Evolutionary conservation across 2,329 filamentous ascomycete species (phyloP).

Genomic region (Penicillium sp.): DNA sequence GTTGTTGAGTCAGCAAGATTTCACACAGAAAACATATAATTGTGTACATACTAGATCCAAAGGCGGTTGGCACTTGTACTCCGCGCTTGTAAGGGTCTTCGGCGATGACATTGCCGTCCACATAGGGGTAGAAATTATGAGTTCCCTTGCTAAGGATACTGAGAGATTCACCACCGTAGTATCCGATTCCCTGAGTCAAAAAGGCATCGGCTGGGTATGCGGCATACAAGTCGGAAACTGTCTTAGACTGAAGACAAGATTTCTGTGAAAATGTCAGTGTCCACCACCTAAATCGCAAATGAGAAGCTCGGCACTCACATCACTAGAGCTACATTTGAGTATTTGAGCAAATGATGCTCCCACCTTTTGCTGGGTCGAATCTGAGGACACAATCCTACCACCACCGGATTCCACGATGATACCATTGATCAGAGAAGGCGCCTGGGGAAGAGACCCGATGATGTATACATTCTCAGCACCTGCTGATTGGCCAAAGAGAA

Average conservation of each 20-base stretch:
- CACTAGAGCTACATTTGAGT: no score
- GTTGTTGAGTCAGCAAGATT: not conserved
- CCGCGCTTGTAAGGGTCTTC: conserved; percentile 16
- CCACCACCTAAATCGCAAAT: not conserved
- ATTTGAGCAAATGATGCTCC: no score
- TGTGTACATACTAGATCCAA: conserved; percentile 21
- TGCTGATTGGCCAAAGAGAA: no score
- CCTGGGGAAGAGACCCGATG: no score
- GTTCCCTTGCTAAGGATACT: not conserved
- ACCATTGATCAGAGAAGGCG: no score
- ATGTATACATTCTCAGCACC: no score
- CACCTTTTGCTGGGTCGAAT: no score
- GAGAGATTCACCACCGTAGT: not conserved
- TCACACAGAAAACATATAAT: not conserved
- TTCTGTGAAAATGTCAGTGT: conserved; percentile 14
- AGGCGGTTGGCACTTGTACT: conserved; percentile 19
- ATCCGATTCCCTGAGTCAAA: not conserved
- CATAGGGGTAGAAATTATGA: conserved; percentile 15
- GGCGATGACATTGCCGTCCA: conserved; percentile 20
- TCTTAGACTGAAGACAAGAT: conserved; percentile 20
- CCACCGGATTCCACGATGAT: no score
- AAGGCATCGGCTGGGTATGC: conserved; percentile 9
- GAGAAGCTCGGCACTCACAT: no score
- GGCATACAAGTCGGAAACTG: conserved; percentile 9
- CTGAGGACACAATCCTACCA: no score